Percentiles rank a stretch among this genome's conserved stretches.
Evolutionary conservation across 768 basidiomycete genomes (phyloP).

Genomic region (Daedaleopsis nitida): DNA sequence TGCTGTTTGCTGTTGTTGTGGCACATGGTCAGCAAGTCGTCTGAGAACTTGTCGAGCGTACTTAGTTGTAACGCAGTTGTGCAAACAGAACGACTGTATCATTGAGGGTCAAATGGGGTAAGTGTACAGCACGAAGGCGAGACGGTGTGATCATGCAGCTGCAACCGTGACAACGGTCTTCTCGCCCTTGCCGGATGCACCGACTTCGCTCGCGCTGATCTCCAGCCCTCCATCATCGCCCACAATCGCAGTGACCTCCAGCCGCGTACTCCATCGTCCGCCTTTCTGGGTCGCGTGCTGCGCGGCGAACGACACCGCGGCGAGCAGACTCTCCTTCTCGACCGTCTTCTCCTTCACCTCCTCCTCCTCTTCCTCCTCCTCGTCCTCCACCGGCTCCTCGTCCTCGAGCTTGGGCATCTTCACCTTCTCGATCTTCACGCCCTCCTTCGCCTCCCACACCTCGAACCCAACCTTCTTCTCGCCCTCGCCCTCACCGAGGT

Average conservation of each 20-base stretch:
- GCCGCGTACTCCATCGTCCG: conserved; percentile 51
- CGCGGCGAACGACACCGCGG: conserved; percentile 36
- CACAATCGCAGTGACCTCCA: conserved; percentile 48
- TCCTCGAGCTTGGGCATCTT: conserved; percentile 46
- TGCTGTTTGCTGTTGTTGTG: not conserved
- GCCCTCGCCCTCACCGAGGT: conserved; percentile 41
- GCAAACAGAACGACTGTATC: too few species aligned
- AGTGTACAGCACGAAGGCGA: not conserved
- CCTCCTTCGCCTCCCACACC: conserved; percentile 77
- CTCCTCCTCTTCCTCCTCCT: conserved; percentile 57
- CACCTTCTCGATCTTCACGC: conserved; percentile 62
- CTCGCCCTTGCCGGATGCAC: conserved; percentile 36
- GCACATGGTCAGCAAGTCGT: too few species aligned
- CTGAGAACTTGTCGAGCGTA: too few species aligned
- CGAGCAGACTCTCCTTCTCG: conserved; percentile 54
- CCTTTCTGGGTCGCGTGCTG: conserved; percentile 42
- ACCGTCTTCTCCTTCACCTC: conserved; percentile 66
- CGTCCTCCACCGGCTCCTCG: conserved; percentile 46
- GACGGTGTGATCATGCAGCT: conserved; percentile 9
- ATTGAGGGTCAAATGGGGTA: not conserved
- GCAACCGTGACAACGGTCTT: conserved; percentile 32
- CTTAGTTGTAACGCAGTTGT: too few species aligned
- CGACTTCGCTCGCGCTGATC: conserved; percentile 42
- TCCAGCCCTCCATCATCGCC: conserved; percentile 37
- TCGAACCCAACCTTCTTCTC: conserved; percentile 61